Base-by-base conservation (phyloP, 768 basidiomycete genomes). In the Suillus paluster region DNA sequence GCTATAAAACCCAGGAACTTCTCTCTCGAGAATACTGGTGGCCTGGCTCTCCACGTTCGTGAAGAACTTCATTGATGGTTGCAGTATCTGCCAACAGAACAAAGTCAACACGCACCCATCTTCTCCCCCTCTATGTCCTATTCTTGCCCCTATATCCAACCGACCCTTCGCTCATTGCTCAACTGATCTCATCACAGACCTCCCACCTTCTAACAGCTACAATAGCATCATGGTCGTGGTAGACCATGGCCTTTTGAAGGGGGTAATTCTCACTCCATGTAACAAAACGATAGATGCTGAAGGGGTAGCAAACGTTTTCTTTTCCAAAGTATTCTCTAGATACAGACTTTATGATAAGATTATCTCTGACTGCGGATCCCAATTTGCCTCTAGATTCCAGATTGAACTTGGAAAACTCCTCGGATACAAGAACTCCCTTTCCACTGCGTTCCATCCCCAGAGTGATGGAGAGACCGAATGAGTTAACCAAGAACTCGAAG, bases 31-130 rank as follows among this genome's bases (percentile, higher is more conserved):
- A n/a, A n/a, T n/a, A n/a, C n/a, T n/a, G n/a, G n/a, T n/a, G n/a
- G n/a, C n/a, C n/a, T n/a, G n/a, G n/a, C n/a, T n/a, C n/a, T n/a
- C n/a, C n/a, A n/a, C n/a, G n/a, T n/a, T n/a, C 7, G 19, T 42
- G 7, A 42, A 42, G 41, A 42, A 42, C 41, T 42, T 19, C 3
- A 4, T 38, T 1, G 54, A 27, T 6, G 54, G 54, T 0, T 55
- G 34, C 12, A 4, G 19, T 3, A 38, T 55, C 34, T 55, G 54
- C 17, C 54, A 55, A 34, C 54, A 55, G 34, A 30, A 30, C 5
- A 55, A 55, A 38, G 54, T 55, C 2, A 55, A 55, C 54, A 55
- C 34, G 34, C 54, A 55, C 54, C 54, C 34, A 8, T 42, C 41
- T 1, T 3, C 19, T 2, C 41, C 41, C 1, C 19, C 41, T 0